Evolutionary conservation across 495 filamentous ascomycete genomes (phyloP).

Genomic region (Aspergillus olivimuriae): DNA sequence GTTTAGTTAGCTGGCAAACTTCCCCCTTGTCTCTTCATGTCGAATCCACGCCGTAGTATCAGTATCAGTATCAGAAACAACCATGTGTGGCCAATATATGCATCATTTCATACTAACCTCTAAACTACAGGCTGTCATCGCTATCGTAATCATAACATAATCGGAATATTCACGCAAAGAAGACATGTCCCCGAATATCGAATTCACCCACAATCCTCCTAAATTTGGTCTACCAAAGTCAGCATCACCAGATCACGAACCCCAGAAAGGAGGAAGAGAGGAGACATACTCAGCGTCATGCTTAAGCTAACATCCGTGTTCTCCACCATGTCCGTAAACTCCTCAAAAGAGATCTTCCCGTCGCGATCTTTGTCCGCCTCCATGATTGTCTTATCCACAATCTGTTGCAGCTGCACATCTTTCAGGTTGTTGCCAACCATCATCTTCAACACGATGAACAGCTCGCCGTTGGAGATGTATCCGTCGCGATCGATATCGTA

Average conservation of each 20-base stretch:
- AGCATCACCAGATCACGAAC: neutral
- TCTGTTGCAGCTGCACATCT: constrained; percentile 93
- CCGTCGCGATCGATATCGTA: constrained; percentile 99
- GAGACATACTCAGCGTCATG: constrained; percentile 84
- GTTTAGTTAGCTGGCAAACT: too few relatives aligned
- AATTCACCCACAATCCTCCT: constrained; percentile 6
- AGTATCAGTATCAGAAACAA: neutral
- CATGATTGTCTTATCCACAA: constrained; percentile 99
- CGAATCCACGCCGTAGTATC: too few relatives aligned
- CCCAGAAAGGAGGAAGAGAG: neutral
- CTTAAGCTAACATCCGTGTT: constrained; percentile 96
- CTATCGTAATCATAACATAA: constrained; percentile 11
- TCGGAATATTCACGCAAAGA: too few relatives aligned
- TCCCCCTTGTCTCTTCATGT: too few relatives aligned
- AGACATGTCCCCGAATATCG: neutral
- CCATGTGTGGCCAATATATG: neutral
- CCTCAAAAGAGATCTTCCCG: constrained; percentile 98
- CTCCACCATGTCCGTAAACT: constrained; percentile 98
- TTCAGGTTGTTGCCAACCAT: constrained; percentile 99
- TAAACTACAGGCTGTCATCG: constrained; percentile 12
- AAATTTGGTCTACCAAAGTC: constrained; percentile 28
- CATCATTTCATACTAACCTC: neutral
- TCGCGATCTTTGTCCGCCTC: constrained; percentile 94
- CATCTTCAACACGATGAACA: constrained; percentile 99
- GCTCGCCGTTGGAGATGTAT: constrained; percentile 96